Evolutionary conservation across 495 filamentous ascomycete species (phyloP).

Genomic region (Annulohypoxylon moriforme): DNA sequence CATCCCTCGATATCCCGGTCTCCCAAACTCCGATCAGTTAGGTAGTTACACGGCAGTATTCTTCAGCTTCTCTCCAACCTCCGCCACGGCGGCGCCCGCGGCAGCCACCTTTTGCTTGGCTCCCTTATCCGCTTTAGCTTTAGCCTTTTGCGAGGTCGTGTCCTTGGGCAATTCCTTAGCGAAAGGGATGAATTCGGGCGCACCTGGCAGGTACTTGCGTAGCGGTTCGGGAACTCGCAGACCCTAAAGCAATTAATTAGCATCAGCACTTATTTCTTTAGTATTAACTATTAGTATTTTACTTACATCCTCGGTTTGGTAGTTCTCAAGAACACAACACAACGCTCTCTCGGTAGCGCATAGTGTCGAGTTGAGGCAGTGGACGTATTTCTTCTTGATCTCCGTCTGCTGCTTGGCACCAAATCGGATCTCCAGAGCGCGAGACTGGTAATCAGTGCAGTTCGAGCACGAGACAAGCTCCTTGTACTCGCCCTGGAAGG

Average conservation of each 20-base stretch:
- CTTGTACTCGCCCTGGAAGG: conserved; percentile 96
- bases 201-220: conserved; percentile 90
- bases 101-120: conserved; percentile 36
- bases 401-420: conserved; percentile 83
- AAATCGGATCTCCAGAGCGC: conserved; percentile 87
- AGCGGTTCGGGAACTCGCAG: conserved; percentile 87
- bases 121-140: conserved; percentile 41
- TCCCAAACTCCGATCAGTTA: neutral
- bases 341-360: conserved; percentile 93
- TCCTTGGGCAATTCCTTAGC: conserved; percentile 83
- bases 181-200: conserved; percentile 87
- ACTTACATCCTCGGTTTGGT: conserved; percentile 85
- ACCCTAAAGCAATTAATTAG: conserved; percentile 63
- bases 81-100: conserved; percentile 29
- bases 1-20: neutral
- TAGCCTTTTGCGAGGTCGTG: conserved; percentile 56
- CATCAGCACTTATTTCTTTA: neutral
- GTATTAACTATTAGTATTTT: neutral
- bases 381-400: conserved; percentile 89
- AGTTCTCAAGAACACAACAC: conserved; percentile 97
- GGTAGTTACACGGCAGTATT: conserved; percentile 39
- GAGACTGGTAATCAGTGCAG: conserved; percentile 94
- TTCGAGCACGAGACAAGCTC: conserved; percentile 96
- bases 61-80: conserved; percentile 43
- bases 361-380: conserved; percentile 90